phyloP scores from a whole-genome alignment of 192 early-diverging fungal genomes.

The Podila clonocystis region DNA sequence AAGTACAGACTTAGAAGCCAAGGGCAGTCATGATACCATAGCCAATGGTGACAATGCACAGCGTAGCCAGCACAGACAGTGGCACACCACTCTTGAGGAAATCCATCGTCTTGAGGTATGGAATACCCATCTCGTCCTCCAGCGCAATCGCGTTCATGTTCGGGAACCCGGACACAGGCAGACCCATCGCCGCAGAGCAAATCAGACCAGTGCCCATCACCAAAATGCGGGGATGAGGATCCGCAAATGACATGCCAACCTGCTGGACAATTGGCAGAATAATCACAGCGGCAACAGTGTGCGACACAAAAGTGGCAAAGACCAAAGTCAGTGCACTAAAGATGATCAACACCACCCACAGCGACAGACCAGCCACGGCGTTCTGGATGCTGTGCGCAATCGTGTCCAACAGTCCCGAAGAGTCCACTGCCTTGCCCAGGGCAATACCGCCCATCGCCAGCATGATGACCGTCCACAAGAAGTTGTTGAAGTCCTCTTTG shows the following conservation, averaged over 20 bases:
- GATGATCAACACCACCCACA: slow-evolving; percentile 65
- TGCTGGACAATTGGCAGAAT: slow-evolving; percentile 75
- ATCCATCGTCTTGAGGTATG: slow-evolving; percentile 71
- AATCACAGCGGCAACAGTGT: slow-evolving; percentile 83
- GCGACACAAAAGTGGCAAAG: slow-evolving; percentile 79
- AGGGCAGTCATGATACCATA: slow-evolving; percentile 66
- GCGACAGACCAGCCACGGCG: slow-evolving; percentile 56
- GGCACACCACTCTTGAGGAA: slow-evolving; percentile 73
- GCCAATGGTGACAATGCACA: slow-evolving; percentile 65
- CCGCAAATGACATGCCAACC: slow-evolving; percentile 70
- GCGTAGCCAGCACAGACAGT: slow-evolving; percentile 63
- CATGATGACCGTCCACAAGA: slow-evolving; percentile 66
- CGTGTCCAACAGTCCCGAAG: slow-evolving; percentile 70
- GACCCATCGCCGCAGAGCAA: slow-evolving; percentile 75
- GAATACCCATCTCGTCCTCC: slow-evolving; percentile 72
- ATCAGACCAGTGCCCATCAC: slow-evolving; percentile 75
- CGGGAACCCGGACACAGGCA: slow-evolving; percentile 82
- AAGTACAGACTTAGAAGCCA: slow-evolving; percentile 20
- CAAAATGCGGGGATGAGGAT: slow-evolving; percentile 72
- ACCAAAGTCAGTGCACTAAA: slow-evolving; percentile 72
- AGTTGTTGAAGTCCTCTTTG: slow-evolving; percentile 82
- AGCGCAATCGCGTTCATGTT: slow-evolving; percentile 80
- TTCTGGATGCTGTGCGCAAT: slow-evolving; percentile 68
- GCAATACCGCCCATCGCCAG: slow-evolving; percentile 83
- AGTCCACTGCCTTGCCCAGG: slow-evolving; percentile 78